A percentile compares a stretch with the other conserved stretches of the same genome.
These are phyloP conservation scores for Periconia macrospinosa DNA, from an alignment of 2,329 filamentous ascomycete genomes.

Conservation along the genomic window DNA sequence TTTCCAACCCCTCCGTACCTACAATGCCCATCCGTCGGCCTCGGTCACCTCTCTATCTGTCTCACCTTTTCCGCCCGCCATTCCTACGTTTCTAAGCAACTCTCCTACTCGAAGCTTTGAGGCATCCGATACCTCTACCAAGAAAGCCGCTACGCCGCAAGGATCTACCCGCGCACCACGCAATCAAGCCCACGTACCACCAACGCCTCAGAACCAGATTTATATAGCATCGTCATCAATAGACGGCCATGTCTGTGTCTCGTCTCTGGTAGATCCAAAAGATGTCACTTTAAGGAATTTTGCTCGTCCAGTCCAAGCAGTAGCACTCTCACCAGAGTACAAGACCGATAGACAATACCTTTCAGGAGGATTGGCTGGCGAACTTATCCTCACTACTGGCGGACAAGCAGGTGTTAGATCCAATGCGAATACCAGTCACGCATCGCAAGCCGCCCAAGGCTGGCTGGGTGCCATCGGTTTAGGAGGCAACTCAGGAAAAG, in stretches of 20 bases:
- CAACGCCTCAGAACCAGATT: conserved; percentile 84
- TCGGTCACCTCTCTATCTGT: conserved; percentile 89
- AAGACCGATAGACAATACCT: conserved; percentile 86
- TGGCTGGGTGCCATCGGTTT: conserved; percentile 91
- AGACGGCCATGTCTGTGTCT: conserved; percentile 92
- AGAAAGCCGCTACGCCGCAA: conserved; percentile 40
- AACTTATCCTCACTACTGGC: conserved; percentile 81
- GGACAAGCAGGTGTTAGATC: conserved; percentile 75
- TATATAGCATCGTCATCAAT: conserved; percentile 92
- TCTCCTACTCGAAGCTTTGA: conserved; percentile 25
- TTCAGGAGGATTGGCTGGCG: conserved; percentile 86
- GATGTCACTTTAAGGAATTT: conserved; percentile 94
- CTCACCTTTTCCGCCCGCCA: conserved; percentile 74
- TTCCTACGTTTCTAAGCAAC: conserved; percentile 40
- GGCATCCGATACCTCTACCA: conserved; percentile 27
- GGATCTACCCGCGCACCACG: conserved; percentile 50
- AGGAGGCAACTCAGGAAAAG: conserved; percentile 75
- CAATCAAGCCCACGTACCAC: conserved; percentile 62
- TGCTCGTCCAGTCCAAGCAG: conserved; percentile 85
- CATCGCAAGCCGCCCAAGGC: conserved; percentile 79
- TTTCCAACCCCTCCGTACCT: conserved; percentile 79
- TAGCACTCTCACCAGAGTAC: conserved; percentile 93
- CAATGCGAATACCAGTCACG: conserved; percentile 86
- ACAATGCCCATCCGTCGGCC: conserved; percentile 83
- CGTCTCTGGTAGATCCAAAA: conserved; percentile 81